Base-by-base conservation (phyloP, 2,329 filamentous ascomycete genomes). In the Ascochyta koolunga region DNA sequence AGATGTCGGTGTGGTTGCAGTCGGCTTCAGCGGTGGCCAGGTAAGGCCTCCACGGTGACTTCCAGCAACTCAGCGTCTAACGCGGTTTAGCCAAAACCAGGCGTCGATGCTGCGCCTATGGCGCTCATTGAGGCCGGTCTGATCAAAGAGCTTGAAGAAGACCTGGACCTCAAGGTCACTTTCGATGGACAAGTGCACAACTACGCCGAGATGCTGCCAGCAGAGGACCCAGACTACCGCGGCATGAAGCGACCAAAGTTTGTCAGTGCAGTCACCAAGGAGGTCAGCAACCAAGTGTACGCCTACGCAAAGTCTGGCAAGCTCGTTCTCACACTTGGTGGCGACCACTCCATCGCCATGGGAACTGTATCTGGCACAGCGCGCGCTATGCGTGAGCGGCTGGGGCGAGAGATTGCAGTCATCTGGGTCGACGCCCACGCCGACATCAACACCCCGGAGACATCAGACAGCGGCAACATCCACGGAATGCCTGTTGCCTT, bases 351-450 rank as follows among this genome's bases (percentile, higher is more conserved):
- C 61, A 96, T 99, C 71, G 95, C 95, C 59, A 96, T 99, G 66
- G 95, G 95, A 59, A 96, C 91, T 41, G 86, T 99, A 65, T 89
- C 89, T 24, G 95, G 95, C 35, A 91, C 89, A 1, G 90, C 93
- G 31, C 90, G 89, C 79, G 95, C 93, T 0, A 88, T 91, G 35
- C 86, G 90, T 54, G 93, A 99, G 82, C 81, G 93, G 16, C 79
- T 96, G 54, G 86, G 82, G 38, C 83, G 89, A 50, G 93, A 98
- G 67, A 87, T 97, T 59, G 95, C 92, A 11, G 91, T 99, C 53
- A 96, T 99, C 75, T 99, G 95, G 95, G 95, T 99, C 27, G 95
- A 99, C 77, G 95, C 95, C 22, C 95, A 99, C 77, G 89, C 93
- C 49, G 95, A 99, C 76, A 97, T 99, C 81, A 99, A 99, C 80